Evolutionary conservation across 257 asterid genomes (phyloP).

Genomic region (Gynochthodes officinalis): DNA sequence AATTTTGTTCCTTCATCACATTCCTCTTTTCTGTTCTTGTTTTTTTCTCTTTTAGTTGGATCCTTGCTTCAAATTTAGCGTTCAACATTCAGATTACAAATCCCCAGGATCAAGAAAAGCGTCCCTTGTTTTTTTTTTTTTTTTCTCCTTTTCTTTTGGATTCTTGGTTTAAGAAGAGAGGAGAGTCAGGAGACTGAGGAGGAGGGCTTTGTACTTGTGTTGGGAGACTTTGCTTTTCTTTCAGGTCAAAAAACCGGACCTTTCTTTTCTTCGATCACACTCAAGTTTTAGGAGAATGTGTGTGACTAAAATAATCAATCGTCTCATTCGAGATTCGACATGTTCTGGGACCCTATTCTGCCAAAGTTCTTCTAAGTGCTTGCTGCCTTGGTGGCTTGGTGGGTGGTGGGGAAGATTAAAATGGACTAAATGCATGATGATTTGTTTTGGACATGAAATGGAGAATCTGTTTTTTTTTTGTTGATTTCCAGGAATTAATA

Average conservation of each 20-base stretch:
- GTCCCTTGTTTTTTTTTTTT: neutral
- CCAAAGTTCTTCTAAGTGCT: slow-evolving; percentile 6
- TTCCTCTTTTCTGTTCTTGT: neutral
- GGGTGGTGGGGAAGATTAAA: neutral
- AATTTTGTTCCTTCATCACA: neutral
- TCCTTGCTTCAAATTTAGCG: slow-evolving; percentile 19
- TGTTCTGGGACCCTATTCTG: slow-evolving; percentile 10
- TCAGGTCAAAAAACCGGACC: slow-evolving; percentile 12
- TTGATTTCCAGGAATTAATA: too few relatives aligned
- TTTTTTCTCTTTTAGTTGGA: neutral
- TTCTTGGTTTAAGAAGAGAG: neutral
- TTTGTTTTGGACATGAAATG: neutral
- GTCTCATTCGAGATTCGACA: slow-evolving; percentile 21
- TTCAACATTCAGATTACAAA: slow-evolving; percentile 21
- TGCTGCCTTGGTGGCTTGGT: neutral
- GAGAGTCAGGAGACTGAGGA: neutral
- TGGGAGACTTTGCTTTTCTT: slow-evolving; percentile 5
- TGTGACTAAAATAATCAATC: slow-evolving; percentile 9
- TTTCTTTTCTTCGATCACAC: slow-evolving; percentile 20
- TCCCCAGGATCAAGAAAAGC: slow-evolving; percentile 28
- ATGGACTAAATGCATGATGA: neutral
- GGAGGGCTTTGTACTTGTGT: neutral
- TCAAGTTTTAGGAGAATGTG: slow-evolving; percentile 20
- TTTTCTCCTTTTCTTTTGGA: too few relatives aligned
- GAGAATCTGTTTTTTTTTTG: too few relatives aligned